Percentiles rank a stretch among this genome's conserved stretches.
Conservation (phyloP, 2,329 filamentous ascomycete genomes). For the Fusarium sp. region DNA sequence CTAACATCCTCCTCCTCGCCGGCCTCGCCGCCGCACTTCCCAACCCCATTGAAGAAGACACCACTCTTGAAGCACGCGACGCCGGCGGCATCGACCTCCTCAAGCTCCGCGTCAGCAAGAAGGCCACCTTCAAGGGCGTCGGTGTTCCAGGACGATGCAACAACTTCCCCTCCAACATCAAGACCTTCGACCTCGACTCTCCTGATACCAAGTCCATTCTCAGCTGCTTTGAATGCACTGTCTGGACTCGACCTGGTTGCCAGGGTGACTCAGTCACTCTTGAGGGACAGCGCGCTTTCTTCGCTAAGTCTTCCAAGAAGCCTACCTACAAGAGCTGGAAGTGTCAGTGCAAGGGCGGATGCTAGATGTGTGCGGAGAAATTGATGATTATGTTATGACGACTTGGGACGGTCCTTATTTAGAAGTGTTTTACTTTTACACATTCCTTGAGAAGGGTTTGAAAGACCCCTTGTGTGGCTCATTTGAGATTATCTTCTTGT, state of each 20-base stretch:
- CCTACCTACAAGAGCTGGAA: constrained; percentile 3
- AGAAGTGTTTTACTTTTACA: background rate
- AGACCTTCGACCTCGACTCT: background rate
- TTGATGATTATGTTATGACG: background rate
- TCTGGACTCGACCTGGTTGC: background rate
- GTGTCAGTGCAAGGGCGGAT: background rate
- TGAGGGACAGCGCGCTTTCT: background rate
- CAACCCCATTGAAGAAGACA: background rate
- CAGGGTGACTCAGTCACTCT: background rate
- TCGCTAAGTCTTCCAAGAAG: background rate
- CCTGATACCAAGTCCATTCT: background rate
- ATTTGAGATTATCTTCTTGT: background rate
- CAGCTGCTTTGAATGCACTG: constrained; percentile 10
- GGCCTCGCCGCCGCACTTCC: background rate
- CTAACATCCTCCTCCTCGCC: background rate
- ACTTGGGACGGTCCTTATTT: background rate
- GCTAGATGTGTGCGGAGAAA: background rate
- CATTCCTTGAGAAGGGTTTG: background rate
- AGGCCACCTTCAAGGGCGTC: background rate
- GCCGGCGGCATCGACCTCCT: background rate
- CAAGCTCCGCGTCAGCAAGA: background rate
- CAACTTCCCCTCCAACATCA: constrained; percentile 1
- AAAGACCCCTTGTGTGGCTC: background rate
- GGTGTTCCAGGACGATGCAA: background rate
- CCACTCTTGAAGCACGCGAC: background rate